Percentiles rank a stretch among this genome's conserved stretches.
Conservation (phyloP, 768 basidiomycete species). For the Chalciporus chontae region DNA sequence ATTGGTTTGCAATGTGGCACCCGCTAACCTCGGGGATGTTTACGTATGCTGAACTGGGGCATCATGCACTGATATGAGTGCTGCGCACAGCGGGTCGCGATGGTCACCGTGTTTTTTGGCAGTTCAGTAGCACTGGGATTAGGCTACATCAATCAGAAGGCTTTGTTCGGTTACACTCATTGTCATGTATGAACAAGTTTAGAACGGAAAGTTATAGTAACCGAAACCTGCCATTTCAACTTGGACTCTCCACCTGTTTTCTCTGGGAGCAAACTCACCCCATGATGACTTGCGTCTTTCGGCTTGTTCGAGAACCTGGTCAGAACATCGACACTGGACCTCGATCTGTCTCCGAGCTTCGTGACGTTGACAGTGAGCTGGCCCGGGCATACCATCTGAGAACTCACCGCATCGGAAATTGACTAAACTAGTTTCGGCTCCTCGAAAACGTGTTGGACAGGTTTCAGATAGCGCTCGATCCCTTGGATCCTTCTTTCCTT, state of each 20-base stretch:
- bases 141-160: background rate
- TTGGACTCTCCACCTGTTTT: slow-evolving; percentile 2
- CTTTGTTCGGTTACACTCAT: background rate
- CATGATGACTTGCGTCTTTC: background rate
- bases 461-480: slow-evolving; percentile 20
- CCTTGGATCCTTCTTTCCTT: slow-evolving; percentile 4
- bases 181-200: slow-evolving; percentile 15
- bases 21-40: too few species aligned
- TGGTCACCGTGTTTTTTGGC: background rate
- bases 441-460: slow-evolving; percentile 25
- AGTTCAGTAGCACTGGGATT: background rate
- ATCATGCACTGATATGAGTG: background rate
- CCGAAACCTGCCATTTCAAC: slow-evolving; percentile 3
- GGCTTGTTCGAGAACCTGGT: background rate
- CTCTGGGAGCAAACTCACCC: slow-evolving; percentile 10
- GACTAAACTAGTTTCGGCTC: slow-evolving; percentile 21
- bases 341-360: too few species aligned
- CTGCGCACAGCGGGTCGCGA: background rate
- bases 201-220: slow-evolving; percentile 3
- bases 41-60: too few species aligned
- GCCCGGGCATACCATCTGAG: background rate
- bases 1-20: too few species aligned
- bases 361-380: too few species aligned
- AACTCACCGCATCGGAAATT: slow-evolving; percentile 13
- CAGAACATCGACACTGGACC: background rate